Evolutionary conservation across 257 asterid species (phyloP), one percentile per base, ranked within the genome.

Genomic region (Echium plantagineum): DNA sequence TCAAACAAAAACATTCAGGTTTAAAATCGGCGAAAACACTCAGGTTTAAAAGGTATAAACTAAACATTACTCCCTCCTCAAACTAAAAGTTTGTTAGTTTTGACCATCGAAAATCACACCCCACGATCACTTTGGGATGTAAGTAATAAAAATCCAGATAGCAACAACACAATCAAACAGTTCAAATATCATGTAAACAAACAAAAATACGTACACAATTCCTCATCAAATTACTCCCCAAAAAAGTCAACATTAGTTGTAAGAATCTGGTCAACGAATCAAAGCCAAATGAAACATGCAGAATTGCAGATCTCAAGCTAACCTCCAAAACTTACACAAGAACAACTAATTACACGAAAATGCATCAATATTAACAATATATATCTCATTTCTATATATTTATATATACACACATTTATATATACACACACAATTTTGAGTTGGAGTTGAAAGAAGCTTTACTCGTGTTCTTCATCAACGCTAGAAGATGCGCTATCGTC

Each of bases 381-480:
- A 24, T 24, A 24, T 24, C 1, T 24, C 26, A 24, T 24, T 24
- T 24, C 3, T 24, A 24, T 28, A 28, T 28, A 28, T 6, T 28
- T 28, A 28, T 28, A 28, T 28, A 26, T n/a, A n/a, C n/a, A n/a
- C n/a, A 69, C 26, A 65, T 24, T 38, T 55, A 59, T 67, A 74
- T 26, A 60, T 47, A 67, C 64, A 70, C 46, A 64, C 58, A 67
- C 42, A 67, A 63, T 67, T 63, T 54, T 15, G 68, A 24, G 47
- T 35, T 10, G 42, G 24, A 63, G 22, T 5, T 35, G 10, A 13
- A 13, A 58, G 32, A 61, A 56, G 66, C 16, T 42, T 42, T 81
- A 89, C 97, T 89, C 97, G 64, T 86, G 89, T 62, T 82, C 76
- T 48, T 82, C 94, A 42, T 63, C 87, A 30, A 20, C 81, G 61